These are phyloP conservation scores for Fusarium caatingaense DNA, from an alignment of 2,329 filamentous ascomycete genomes.

Conservation along the genomic window DNA sequence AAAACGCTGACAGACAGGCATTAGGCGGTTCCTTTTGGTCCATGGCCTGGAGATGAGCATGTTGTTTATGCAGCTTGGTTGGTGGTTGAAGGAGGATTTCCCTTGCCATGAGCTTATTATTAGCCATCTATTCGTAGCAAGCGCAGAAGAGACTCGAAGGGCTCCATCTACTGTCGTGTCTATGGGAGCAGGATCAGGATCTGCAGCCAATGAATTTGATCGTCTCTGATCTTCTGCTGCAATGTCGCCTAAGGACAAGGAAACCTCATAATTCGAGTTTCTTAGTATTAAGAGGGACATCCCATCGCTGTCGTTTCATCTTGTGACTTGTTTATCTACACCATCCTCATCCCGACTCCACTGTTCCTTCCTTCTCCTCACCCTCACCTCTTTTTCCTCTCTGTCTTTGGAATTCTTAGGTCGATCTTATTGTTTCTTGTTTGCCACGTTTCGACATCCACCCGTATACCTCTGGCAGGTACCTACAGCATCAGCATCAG, in stretches of 20 bases:
- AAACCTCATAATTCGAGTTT: constrained; percentile 3
- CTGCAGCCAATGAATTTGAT: constrained; percentile 29
- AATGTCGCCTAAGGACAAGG: constrained; percentile 13
- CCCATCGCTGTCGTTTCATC: constrained; percentile 36
- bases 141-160: constrained; percentile 11
- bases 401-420: constrained; percentile 34
- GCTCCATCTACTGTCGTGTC: constrained; percentile 8
- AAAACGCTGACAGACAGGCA: constrained; percentile 11
- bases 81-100: constrained; percentile 9
- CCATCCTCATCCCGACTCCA: constrained; percentile 29
- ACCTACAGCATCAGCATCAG: constrained; percentile 9
- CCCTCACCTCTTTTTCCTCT: neutral
- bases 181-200: neutral
- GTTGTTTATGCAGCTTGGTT: constrained; percentile 26
- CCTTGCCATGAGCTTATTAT: constrained; percentile 15
- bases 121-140: constrained; percentile 27
- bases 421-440: constrained; percentile 32
- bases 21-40: constrained; percentile 7
- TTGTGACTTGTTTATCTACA: constrained; percentile 12
- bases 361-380: neutral
- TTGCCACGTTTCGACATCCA: constrained; percentile 36
- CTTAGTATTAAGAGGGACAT: constrained; percentile 21
- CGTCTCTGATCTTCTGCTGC: constrained; percentile 8
- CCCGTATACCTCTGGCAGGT: constrained; percentile 43
- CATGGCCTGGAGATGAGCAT: neutral